These are phyloP conservation scores for Helotiales sp. DNA, from an alignment of 2,329 filamentous ascomycete species.

Conservation along the genomic window DNA sequence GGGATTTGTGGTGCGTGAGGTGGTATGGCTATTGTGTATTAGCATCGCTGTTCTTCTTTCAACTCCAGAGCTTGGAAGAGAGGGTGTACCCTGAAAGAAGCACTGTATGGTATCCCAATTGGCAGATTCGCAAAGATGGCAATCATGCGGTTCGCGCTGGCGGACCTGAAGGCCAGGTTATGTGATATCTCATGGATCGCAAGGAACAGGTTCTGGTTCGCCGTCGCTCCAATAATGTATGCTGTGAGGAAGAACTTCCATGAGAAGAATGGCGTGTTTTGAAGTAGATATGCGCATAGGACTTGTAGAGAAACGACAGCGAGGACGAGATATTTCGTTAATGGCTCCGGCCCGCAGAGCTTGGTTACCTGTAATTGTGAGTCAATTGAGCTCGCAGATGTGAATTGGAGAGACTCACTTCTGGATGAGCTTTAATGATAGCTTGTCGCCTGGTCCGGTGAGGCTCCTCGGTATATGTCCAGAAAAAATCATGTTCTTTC, in stretches of 20 bases:
- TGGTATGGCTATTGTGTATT: conserved; percentile 76
- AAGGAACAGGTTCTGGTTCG: conserved; percentile 98
- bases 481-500: conserved; percentile 68
- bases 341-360: conserved; percentile 91
- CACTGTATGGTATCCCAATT: conserved; percentile 94
- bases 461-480: conserved; percentile 98
- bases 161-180: conserved; percentile 87
- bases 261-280: conserved; percentile 76
- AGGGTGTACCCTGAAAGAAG: conserved; percentile 79
- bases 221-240: conserved; percentile 89
- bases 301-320: conserved; percentile 83
- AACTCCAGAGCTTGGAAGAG: not conserved
- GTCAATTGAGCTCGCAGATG: conserved; percentile 3
- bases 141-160: conserved; percentile 77
- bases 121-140: conserved; percentile 94
- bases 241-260: conserved; percentile 83
- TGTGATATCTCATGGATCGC: conserved; percentile 99
- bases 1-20: conserved; percentile 97
- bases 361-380: conserved; percentile 74
- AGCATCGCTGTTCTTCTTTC: not conserved
- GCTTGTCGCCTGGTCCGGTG: conserved; percentile 86
- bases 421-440: conserved; percentile 97
- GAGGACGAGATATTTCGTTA: conserved; percentile 91
- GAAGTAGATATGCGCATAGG: conserved; percentile 72
- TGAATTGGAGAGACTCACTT: conserved; percentile 54